A percentile compares a stretch with the other conserved stretches of the same genome.
Conservation (phyloP, 1,139 yeast species). For the Geotrichum candidum region DNA sequence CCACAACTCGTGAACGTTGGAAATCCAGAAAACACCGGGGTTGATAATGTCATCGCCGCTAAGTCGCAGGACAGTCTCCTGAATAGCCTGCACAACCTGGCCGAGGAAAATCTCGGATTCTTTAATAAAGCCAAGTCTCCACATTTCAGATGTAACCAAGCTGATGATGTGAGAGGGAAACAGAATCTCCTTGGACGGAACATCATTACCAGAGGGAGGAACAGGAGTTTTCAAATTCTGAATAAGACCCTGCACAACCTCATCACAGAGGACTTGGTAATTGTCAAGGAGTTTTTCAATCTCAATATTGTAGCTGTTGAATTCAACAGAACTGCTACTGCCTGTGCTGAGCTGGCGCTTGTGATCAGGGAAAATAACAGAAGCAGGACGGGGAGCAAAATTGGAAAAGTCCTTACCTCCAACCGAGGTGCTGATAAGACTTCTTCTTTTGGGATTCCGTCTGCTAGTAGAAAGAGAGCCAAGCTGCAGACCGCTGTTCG, state of each 20-base stretch:
- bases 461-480: constrained; percentile 21
- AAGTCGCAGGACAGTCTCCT: constrained; percentile 43
- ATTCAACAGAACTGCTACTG: constrained; percentile 26
- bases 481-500: constrained; percentile 5
- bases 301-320: constrained; percentile 33
- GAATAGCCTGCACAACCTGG: constrained; percentile 82
- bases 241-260: constrained; percentile 80
- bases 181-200: constrained; percentile 80
- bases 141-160: constrained; percentile 91
- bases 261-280: constrained; percentile 70
- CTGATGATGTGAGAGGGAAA: constrained; percentile 96
- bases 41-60: constrained; percentile 84
- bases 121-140: constrained; percentile 92
- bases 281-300: constrained; percentile 55
- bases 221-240: constrained; percentile 85
- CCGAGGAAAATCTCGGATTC: constrained; percentile 91
- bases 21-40: constrained; percentile 96
- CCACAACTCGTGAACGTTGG: constrained; percentile 91
- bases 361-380: constrained; percentile 27
- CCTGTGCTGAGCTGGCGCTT: constrained; percentile 25
- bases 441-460: constrained; percentile 32
- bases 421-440: constrained; percentile 24
- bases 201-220: constrained; percentile 73
- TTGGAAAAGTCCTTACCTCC: constrained; percentile 25
- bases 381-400: constrained; percentile 34